Evolutionary conservation across 768 basidiomycete genomes (phyloP), one percentile per base, ranked within the genome.

Genomic region (Phanerochaete carnosa): DNA sequence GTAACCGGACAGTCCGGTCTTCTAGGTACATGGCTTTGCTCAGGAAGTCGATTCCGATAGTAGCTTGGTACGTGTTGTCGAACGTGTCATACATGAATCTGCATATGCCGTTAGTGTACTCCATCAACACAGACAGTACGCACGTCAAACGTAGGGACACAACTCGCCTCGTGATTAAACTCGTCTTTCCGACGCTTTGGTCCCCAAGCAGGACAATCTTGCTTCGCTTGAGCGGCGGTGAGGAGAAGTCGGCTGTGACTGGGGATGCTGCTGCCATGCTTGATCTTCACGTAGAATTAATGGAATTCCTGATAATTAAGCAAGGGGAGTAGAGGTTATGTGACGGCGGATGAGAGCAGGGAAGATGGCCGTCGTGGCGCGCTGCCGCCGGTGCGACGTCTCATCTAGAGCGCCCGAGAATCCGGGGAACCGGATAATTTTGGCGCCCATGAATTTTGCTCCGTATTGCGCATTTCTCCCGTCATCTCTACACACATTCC

Each of bases 1-100:
- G 97, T 75, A 99, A 77, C 71, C 97, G 85, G 50, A 99, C 96
- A 0, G 97, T 99, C 68, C 97, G 83, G 78, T 99, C 97, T 72
- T 99, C 97, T 59, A 98, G 83, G 75, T 99, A 99, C 94, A 99
- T 96, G 0, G 97, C 98, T 82, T 99, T 99, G 79, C 94, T 96
- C 76, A 99, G 80, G 74, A 99, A 99, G 78, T 99, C 97, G 75
- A 99, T 99, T 60, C 96, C 94, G 71, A 96, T 96, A 11, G 94
- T 96, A 22, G 94, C 94, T 73, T 94, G 93, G 74, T 99, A 99
- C 46, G 96, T 98, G 75, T 98, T 98, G 81, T 99, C 97, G 75
- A 99, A 99, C 0, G 97, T 98, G 77, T 99, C 97, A 74, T 99
- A 99, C 97, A 98, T 95, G 73, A 92, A 92, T 77, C 93, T 95